phyloP scores from a whole-genome alignment of 257 asterid genomes.

The Gentiana macrophylla region DNA sequence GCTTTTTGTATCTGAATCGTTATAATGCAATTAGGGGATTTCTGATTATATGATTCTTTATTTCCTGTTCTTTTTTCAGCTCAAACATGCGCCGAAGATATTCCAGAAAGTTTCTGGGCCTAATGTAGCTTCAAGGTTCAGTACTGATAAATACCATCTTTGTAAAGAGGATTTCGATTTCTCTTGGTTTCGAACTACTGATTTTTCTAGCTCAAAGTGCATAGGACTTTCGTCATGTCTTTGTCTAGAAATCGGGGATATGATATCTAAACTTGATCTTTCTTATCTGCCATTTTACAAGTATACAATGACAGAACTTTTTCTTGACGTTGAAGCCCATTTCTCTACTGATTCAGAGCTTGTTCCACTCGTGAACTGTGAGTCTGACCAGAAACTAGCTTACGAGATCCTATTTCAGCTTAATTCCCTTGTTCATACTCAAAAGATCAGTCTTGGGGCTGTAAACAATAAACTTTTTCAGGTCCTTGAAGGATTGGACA shows the following conservation, averaged over 20 bases:
- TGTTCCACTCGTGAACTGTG: conserved; percentile 52
- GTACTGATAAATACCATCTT: conserved; percentile 49
- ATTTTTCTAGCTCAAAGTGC: conserved; percentile 58
- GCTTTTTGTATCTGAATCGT: too few species aligned
- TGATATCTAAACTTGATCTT: conserved; percentile 24
- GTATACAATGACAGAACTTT: conserved; percentile 30
- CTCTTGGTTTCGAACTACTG: conserved; percentile 83
- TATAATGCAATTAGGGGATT: too few species aligned
- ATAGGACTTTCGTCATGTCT: conserved; percentile 66
- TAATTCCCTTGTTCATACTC: conserved; percentile 70
- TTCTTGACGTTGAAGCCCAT: conserved; percentile 30
- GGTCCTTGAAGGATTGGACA: conserved; percentile 36
- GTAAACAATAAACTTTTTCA: conserved; percentile 39
- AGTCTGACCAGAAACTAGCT: conserved; percentile 24
- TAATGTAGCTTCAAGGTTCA: conserved; percentile 48
- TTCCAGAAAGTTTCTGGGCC: conserved; percentile 58
- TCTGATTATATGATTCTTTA: background rate
- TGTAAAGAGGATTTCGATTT: conserved; percentile 72
- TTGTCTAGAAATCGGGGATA: conserved; percentile 56
- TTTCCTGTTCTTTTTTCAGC: conserved; percentile 26
- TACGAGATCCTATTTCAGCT: conserved; percentile 89
- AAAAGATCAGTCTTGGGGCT: conserved; percentile 64
- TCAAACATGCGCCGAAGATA: conserved; percentile 77
- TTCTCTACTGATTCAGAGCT: conserved; percentile 29
- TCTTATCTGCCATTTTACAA: conserved; percentile 41